Evolutionary conservation across 2,329 filamentous ascomycete species (phyloP), one percentile per base, ranked within the genome.

Genomic region (Fusarium pseudoanthophilum): DNA sequence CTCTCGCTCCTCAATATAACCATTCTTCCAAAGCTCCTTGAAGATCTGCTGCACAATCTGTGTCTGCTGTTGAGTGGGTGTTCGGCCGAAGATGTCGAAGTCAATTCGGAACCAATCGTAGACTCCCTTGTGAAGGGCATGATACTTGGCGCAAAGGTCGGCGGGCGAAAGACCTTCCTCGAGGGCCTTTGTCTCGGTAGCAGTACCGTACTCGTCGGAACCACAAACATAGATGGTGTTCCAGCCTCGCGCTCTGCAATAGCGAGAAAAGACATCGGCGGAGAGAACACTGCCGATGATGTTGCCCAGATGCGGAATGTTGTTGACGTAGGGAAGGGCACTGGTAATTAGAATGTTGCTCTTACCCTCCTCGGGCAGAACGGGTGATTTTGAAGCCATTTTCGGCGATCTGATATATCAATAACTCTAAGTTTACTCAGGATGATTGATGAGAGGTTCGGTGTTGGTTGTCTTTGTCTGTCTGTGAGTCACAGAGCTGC

Each of bases 31-130:
- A n/a, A 99, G 89, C 81, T 95, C 92, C 63, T 87, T 85, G 83
- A 98, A 98, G 75, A 98, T 95, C 72, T 93, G 90, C 83, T 98
- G 96, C 15, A 95, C 93, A 77, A 99, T 98, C 75, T 94, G 90
- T 28, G 95, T 98, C 83, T 98, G 96, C 78, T 96, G 90, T 61
- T 89, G 84, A 24, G 95, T 98, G 7, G 95, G 94, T 10, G 96
- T 98, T 67, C 95, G 92, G 71, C 95, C 96, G 80, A 98, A 99
- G 83, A 95, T 92, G 84, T 98, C 95, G 80, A 98, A 98, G 66
- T 89, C 91, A 79, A 98, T 95, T 80, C 95, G 91, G 85, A 99
- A 99, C 94, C 95, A 98, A 82, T 97, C 90, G 83, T 98, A 98
- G 75, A 98, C 92, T 55, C 93, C 93, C 78, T 94, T 91, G 84